Percentiles rank a stretch among this genome's conserved stretches.
These are phyloP conservation scores for Sisymbrium irio DNA, from an alignment of 345 rosid genomes.

Conservation along the genomic window DNA sequence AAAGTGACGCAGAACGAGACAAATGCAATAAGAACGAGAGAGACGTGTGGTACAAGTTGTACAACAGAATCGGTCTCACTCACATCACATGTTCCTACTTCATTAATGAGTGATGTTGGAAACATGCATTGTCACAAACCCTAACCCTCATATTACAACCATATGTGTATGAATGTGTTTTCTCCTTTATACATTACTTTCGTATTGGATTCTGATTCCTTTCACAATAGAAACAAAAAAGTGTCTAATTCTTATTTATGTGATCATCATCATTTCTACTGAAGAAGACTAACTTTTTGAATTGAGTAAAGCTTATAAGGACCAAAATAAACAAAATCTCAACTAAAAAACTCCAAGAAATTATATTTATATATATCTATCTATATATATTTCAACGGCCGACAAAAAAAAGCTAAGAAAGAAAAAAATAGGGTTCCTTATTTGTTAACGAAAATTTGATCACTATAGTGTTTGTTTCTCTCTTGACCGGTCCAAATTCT, in stretches of 20 bases:
- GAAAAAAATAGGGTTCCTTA: constrained; percentile 2
- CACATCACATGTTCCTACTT: constrained; percentile 27
- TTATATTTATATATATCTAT: constrained; percentile 1
- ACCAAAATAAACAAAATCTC: constrained; percentile 8
- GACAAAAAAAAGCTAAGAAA: constrained; percentile 4
- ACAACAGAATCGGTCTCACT: constrained; percentile 18
- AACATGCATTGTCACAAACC: constrained; percentile 15
- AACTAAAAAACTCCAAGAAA: not conserved
- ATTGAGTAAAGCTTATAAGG: not conserved
- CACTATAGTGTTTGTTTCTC: constrained; percentile 28
- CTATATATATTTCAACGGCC: constrained; percentile 24
- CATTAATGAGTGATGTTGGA: constrained; percentile 3
- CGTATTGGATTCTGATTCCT: constrained; percentile 21
- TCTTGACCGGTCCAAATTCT: constrained; percentile 5
- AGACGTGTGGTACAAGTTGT: constrained; percentile 30
- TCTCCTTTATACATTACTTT: not conserved
- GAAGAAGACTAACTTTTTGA: not conserved
- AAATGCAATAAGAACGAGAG: constrained; percentile 11
- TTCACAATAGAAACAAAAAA: not conserved
- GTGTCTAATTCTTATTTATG: not conserved
- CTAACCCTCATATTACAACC: not conserved
- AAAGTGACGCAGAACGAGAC: constrained; percentile 17
- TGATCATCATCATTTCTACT: not conserved
- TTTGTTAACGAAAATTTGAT: constrained; percentile 31
- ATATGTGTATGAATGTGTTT: not conserved